A percentile compares a stretch with the other conserved stretches of the same genome.
phyloP scores from a whole-genome alignment of 1,284 basidiomycete genomes.

The Pyrrhoderma noxium region DNA sequence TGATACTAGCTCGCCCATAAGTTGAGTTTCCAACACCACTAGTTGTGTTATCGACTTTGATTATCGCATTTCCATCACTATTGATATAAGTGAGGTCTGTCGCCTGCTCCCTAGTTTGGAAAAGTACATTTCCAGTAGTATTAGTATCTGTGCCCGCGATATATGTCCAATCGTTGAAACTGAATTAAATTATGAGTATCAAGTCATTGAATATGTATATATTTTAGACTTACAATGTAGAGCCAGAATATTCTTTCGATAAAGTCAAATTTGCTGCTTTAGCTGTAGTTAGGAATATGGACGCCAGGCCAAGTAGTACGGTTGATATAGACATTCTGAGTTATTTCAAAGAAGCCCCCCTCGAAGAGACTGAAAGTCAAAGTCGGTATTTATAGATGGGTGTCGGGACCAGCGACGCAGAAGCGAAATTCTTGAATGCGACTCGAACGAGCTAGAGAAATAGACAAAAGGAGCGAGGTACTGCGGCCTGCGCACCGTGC shows the following conservation, averaged over 20 bases:
- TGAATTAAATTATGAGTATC: not conserved
- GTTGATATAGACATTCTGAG: no score
- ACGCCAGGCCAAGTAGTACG: no score
- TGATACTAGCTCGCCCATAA: constrained; percentile 43
- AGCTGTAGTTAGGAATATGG: not conserved
- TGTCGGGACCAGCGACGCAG: no score
- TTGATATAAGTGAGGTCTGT: constrained; percentile 47
- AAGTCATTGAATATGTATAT: not conserved
- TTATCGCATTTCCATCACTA: constrained; percentile 45
- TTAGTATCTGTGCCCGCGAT: constrained; percentile 18
- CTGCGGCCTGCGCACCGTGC: no score
- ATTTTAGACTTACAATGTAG: not conserved
- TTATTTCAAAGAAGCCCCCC: no score
- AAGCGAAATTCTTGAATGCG: no score
- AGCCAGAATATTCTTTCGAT: constrained; percentile 1
- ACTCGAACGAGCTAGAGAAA: no score
- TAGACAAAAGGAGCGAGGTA: no score
- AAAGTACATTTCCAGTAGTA: constrained; percentile 19
- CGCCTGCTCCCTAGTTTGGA: constrained; percentile 23
- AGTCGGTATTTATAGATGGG: no score
- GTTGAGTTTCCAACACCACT: constrained; percentile 40
- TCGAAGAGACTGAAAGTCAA: no score
- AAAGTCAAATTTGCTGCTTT: not conserved
- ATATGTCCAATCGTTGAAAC: constrained; percentile 19
- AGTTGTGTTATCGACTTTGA: constrained; percentile 52